Evolutionary conservation across 2,329 filamentous ascomycete species (phyloP), one percentile per base, ranked within the genome.

Genomic region (Xylariaceae sp.): DNA sequence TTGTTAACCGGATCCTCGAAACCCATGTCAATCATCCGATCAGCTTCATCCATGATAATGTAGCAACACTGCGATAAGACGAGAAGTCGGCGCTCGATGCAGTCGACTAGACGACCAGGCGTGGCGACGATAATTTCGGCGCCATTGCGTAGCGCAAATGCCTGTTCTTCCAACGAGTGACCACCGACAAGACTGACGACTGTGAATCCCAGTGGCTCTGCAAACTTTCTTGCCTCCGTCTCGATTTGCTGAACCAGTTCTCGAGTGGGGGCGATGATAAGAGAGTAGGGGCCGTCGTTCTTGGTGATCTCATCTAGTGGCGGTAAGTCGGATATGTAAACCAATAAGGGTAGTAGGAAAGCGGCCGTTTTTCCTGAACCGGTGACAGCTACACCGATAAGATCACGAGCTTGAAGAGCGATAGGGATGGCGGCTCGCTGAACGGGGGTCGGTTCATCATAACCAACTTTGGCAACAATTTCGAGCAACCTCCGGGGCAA

Each of bases 71-170:
- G 94, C n/a, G 87, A 87, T 52, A 97, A 83, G 1, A 99, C 93
- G 1, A 97, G 81, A 35, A 97, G 85, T 39, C 93, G 88, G 15
- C 94, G 85, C 74, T 99, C 94, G 67, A 99, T 94, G 75, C 92
- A 97, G 77, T 99, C 94, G 7, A 97, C 90, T 0, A 99, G 83
- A 82, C 94, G 92, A 77, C 94, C 94, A 0, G 94, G 94, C 0
- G 94, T 99, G n/a, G 94, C 94, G 66, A 99, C 96, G 69, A 99
- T 90, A 66, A 99, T 97, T 74, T 99, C 93, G 1, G 93, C 93
- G 57, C 94, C 94, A 68, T 97, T 90, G 39, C 92, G 86, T 62
- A 97, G 81, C 60, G 89, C 90, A 76, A 89, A 96, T 2, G 89
- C 88, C 74, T 99, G 94, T 73, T 97, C 92, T 74, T 97, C 94